Percentiles rank a stretch among this genome's conserved stretches.
Evolutionary conservation across 1,139 yeast species (phyloP).

Genomic region (Saccharomyces hybrid): DNA sequence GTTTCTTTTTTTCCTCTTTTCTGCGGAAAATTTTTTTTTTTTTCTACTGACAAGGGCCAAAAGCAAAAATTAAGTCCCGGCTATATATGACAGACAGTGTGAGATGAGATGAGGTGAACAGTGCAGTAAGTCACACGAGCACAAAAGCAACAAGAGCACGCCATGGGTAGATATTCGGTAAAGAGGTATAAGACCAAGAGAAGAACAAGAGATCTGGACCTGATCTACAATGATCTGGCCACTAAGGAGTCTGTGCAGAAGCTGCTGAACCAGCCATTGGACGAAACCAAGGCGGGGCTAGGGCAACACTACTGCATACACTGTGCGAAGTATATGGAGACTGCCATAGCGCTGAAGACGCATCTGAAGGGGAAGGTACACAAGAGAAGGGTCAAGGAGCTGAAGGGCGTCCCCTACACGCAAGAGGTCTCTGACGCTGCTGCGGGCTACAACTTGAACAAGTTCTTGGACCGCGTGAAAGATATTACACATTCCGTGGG

Average conservation of each 20-base stretch:
- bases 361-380: slow-evolving; percentile 75
- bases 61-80: neutral
- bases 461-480: slow-evolving; percentile 57
- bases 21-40: neutral
- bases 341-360: slow-evolving; percentile 60
- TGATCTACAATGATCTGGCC: slow-evolving; percentile 68
- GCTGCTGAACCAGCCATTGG: slow-evolving; percentile 74
- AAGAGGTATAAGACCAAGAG: slow-evolving; percentile 72
- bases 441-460: slow-evolving; percentile 64
- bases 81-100: slow-evolving; percentile 1
- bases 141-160: slow-evolving; percentile 6
- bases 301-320: slow-evolving; percentile 93
- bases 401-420: slow-evolving; percentile 75
- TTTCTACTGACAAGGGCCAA: neutral
- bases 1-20: neutral
- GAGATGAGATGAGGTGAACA: neutral
- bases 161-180: slow-evolving; percentile 82
- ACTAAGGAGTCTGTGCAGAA: slow-evolving; percentile 52
- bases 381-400: slow-evolving; percentile 73
- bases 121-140: neutral
- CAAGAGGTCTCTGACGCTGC: slow-evolving; percentile 88
- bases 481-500: slow-evolving; percentile 38
- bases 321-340: slow-evolving; percentile 88
- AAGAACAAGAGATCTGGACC: slow-evolving; percentile 79
- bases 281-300: slow-evolving; percentile 85